Conservation (phyloP, 2,329 filamentous ascomycete species). For the Calonectria montana region DNA sequence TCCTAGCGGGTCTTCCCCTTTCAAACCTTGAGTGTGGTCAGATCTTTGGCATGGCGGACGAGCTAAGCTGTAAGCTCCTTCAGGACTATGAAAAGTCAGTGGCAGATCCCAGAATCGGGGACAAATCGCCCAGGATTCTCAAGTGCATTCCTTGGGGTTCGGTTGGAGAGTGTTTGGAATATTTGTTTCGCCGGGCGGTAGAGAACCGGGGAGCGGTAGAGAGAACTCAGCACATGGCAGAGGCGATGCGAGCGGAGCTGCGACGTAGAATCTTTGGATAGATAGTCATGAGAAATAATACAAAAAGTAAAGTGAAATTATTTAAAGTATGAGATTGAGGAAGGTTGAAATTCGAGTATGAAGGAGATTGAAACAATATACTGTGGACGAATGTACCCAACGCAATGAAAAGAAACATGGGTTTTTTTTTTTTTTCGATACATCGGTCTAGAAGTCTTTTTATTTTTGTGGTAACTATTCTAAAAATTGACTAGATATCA, state of each 20-base stretch:
- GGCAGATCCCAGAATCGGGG: neutral
- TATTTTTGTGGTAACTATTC: neutral
- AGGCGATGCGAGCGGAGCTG: conserved; percentile 44
- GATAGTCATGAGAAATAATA: neutral
- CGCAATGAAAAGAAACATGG: too few species aligned
- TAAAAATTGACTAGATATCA: neutral
- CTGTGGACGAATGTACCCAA: too few species aligned
- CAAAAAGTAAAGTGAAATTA: neutral
- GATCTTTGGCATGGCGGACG: conserved; percentile 69
- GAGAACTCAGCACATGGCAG: conserved; percentile 44
- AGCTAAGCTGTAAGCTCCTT: conserved; percentile 63
- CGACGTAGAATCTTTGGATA: conserved; percentile 40
- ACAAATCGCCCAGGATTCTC: conserved; percentile 44
- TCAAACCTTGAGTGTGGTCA: conserved; percentile 61
- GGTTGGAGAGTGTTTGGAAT: conserved; percentile 52
- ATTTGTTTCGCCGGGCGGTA: conserved; percentile 50
- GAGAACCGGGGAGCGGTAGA: conserved; percentile 53
- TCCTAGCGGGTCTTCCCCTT: conserved; percentile 45
- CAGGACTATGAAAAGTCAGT: conserved; percentile 45
- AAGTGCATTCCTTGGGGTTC: conserved; percentile 55
- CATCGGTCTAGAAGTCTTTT: too few species aligned
- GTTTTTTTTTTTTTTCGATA: too few species aligned
- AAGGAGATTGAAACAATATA: neutral
- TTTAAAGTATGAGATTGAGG: neutral
- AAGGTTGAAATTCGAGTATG: too few species aligned